Evolutionary conservation across 1,284 basidiomycete genomes (phyloP), one percentile per base, ranked within the genome.

Genomic region (Papiliotrema fonsecae): DNA sequence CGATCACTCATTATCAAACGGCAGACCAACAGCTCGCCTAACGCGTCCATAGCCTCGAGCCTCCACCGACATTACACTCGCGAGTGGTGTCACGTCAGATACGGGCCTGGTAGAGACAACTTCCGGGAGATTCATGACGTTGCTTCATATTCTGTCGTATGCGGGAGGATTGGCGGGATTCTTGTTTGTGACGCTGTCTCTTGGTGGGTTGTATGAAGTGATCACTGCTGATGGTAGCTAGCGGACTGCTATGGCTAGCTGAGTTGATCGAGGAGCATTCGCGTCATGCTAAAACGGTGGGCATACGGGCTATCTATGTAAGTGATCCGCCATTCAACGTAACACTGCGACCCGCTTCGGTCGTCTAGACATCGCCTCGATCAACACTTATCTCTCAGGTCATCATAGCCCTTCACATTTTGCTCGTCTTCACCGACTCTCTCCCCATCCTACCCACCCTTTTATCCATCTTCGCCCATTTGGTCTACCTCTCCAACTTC

Each of bases 221-320:
- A 6, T 6, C 11, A 14, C 9, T 25, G 21, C 18, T 47, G n/a
- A 26, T 9, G 10, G 41, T 65, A 93, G 92, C 92, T 44, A 93
- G 88, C 69, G 92, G 91, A 9, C 77, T 97, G 42, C 76, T 97
- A 51, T 93, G 91, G 79, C 77, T 96, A 26, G 92, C 92, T 2
- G 92, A 97, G 71, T 74, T 96, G 41, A 94, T 96, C 57, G 92
- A 97, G 70, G 92, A 97, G 69, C 85, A 94, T 71, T 85, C 89
- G 13, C 81, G 81, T 38, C 64, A 79, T 45, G 87, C 92, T 7
- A 94, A 94, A 73, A 61, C 75, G 2, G 67, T 90, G 19, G 92
- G 92, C 1, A 83, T 87, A 69, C 78, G 87, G 53, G 81, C 83
- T 14, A 87, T 88, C 60, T 93, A 91, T 73, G 92, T 93, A 67